These are phyloP conservation scores for Yarrowia porcina DNA, from an alignment of 805 yeast genomes.

Conservation along the genomic window DNA sequence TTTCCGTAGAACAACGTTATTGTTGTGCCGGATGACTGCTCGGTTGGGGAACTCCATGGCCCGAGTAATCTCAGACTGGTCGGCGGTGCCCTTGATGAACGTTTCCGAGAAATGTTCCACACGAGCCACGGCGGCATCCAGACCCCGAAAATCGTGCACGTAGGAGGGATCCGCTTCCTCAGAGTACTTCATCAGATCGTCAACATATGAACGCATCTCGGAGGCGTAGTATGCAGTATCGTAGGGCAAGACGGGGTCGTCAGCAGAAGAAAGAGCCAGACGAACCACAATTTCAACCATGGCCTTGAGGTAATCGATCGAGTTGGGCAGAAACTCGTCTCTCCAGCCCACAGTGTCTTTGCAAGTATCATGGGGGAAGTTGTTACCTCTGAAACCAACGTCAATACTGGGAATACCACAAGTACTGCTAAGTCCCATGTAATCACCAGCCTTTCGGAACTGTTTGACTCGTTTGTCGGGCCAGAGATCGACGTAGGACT, in stretches of 20 bases:
- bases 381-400: slow-evolving; percentile 47
- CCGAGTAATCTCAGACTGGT: neutral
- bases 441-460: slow-evolving; percentile 52
- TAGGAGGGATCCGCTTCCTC: slow-evolving; percentile 33
- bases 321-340: slow-evolving; percentile 50
- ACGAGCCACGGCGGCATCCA: neutral
- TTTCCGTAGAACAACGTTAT: neutral
- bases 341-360: slow-evolving; percentile 62
- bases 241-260: slow-evolving; percentile 73
- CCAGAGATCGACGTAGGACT: slow-evolving; percentile 30
- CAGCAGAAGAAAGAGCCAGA: slow-evolving; percentile 58
- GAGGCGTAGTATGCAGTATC: slow-evolving; percentile 50
- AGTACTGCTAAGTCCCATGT: slow-evolving; percentile 60
- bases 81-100: neutral
- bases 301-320: slow-evolving; percentile 52
- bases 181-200: slow-evolving; percentile 43
- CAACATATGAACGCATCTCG: slow-evolving; percentile 44
- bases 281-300: slow-evolving; percentile 56
- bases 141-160: slow-evolving; percentile 32
- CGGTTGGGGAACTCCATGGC: slow-evolving; percentile 19
- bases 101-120: neutral
- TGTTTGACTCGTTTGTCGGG: slow-evolving; percentile 26
- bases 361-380: slow-evolving; percentile 53
- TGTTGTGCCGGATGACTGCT: neutral
- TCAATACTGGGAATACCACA: slow-evolving; percentile 71